Evolutionary conservation across 441 rosid genomes (phyloP).

Genomic region (Manihot esculenta): DNA sequence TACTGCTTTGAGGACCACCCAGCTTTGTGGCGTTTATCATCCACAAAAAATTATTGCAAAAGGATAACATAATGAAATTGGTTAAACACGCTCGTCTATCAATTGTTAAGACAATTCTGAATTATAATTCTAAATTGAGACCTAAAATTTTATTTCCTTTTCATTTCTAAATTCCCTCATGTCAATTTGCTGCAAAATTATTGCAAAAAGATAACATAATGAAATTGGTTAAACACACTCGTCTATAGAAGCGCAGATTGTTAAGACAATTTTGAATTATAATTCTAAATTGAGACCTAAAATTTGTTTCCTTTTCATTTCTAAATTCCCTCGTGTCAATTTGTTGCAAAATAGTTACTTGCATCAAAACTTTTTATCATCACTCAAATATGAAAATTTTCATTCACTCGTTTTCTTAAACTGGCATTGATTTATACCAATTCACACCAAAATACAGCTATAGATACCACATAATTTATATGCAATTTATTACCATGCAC

Average conservation of each 20-base stretch:
- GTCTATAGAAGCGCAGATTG: too few species aligned
- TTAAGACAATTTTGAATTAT: neutral
- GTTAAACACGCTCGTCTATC: neutral
- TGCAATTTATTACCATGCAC: neutral
- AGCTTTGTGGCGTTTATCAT: slow-evolving; percentile 6
- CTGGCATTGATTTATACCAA: neutral
- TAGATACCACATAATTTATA: neutral
- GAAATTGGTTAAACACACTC: neutral
- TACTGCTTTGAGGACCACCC: neutral
- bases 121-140: neutral
- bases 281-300: too few species aligned
- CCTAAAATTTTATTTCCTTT: neutral
- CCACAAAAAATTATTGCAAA: slow-evolving; percentile 1
- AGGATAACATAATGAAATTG: neutral
- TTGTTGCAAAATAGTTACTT: neutral
- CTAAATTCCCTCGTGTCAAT: neutral
- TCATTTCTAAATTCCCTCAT: neutral
- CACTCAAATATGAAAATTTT: neutral
- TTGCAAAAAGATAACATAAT: neutral
- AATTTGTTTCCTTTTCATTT: neutral
- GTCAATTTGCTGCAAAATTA: neutral
- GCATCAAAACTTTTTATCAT: neutral
- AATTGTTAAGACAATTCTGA: neutral
- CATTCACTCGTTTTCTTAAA: neutral
- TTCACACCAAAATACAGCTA: neutral